Base-by-base conservation (phyloP, 768 basidiomycete species). In the Coprinopsis marcescibilis region DNA sequence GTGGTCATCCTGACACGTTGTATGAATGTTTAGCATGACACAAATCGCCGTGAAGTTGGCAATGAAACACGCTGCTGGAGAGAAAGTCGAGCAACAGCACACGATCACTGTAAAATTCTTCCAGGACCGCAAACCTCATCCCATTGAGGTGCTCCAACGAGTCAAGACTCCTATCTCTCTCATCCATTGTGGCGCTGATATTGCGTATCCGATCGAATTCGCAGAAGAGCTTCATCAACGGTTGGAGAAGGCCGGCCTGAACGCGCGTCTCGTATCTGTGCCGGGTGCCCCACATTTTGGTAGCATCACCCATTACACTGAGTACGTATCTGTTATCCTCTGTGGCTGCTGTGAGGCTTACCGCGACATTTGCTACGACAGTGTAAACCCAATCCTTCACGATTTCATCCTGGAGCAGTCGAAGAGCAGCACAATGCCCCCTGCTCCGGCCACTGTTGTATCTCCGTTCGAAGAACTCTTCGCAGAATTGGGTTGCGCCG, bases 251-350 rank as follows among this genome's bases (percentile, higher is more conserved):
- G 66, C 64, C 1, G 62, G 57, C 0, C 45, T 69, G 3, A 43
- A 60, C 12, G 66, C 58, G n/a, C 54, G 55, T 3, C 24, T 70
- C 1, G 29, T 56, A 1, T 43, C 48, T 1, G 53, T 68, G 3
- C 47, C 56, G 5, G 57, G 57, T 5, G 68, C 68, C 6, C 63
- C 68, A 2, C 69, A 70, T 50, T 68, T 67, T 39, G 68, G 69
- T 2, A 55, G 55, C 35, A 59, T 65, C 7, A 69, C 66, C 11
- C 59, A 70, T 46, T 49, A 61, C 11, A 53, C 59, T 14, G 48
- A 57, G 66, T 69, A 36, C 45, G 59, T 56, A 24, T 24, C 33
- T 42, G 10, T 38, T 5, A 10, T 19, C 14, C 1, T 32, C 19
- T 14, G 34, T n/a, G 11, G 20, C 20, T 17, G 14, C 14, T 42